A percentile compares a stretch with the other conserved stretches of the same genome.
Evolutionary conservation across 78 protist genomes (phyloP).

Genomic region (Tieghemostelium lacteum): DNA sequence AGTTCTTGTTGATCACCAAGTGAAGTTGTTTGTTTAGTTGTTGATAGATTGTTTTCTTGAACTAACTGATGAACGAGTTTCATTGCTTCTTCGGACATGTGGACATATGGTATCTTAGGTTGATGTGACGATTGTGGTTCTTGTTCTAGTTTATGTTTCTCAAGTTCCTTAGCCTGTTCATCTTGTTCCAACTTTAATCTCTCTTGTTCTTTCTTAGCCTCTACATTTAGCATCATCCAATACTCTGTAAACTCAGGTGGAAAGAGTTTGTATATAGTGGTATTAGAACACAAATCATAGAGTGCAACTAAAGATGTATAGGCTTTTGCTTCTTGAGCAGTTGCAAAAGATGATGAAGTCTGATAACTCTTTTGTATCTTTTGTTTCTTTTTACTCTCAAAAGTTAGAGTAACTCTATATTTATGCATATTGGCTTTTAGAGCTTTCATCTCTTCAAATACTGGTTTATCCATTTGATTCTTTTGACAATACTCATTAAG

Average conservation of each 20-base stretch:
- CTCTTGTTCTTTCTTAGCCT: slow-evolving; percentile 7
- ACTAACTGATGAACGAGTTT: slow-evolving; percentile 35
- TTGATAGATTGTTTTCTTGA: not conserved
- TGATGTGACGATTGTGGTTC: slow-evolving; percentile 27
- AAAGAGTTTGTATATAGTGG: slow-evolving; percentile 49
- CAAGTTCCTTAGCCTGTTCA: slow-evolving; percentile 2
- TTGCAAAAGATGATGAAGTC: not conserved
- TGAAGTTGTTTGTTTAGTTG: not conserved
- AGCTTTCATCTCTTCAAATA: not conserved
- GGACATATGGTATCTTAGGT: slow-evolving; percentile 36
- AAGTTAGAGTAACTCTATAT: slow-evolving; percentile 21
- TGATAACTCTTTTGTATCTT: slow-evolving; percentile 18
- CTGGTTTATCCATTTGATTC: slow-evolving; percentile 68
- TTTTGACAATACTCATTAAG: slow-evolving; percentile 72
- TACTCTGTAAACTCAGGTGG: slow-evolving; percentile 60
- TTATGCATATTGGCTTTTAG: not conserved
- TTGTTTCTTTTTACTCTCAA: slow-evolving; percentile 60
- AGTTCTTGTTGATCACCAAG: not conserved
- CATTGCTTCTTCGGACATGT: slow-evolving; percentile 69
- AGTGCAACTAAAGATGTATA: slow-evolving; percentile 66
- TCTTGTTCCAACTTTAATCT: slow-evolving; percentile 3
- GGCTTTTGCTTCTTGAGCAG: slow-evolving; percentile 22
- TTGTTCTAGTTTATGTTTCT: not conserved
- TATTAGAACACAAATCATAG: slow-evolving; percentile 23
- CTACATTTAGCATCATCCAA: slow-evolving; percentile 24